Conservation (phyloP, 306 rosid genomes). For the Cicer yamashitae region DNA sequence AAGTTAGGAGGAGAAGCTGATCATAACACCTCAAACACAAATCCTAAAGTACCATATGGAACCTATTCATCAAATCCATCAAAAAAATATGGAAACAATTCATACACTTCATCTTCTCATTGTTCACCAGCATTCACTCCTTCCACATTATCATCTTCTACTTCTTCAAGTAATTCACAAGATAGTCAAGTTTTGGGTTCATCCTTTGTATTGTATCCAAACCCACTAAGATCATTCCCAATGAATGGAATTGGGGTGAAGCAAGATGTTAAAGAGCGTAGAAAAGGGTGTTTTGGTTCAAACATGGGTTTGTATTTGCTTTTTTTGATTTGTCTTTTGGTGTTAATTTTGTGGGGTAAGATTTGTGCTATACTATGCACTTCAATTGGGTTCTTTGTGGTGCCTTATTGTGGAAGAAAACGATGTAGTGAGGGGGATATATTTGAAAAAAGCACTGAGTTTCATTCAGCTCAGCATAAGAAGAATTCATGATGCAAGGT, state of each 20-base stretch:
- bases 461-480: constrained; percentile 17
- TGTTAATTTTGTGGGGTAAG: constrained; percentile 47
- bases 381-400: constrained; percentile 40
- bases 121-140: constrained; percentile 17
- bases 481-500: constrained; percentile 37
- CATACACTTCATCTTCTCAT: constrained; percentile 16
- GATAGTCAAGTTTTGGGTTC: neutral
- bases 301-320: neutral
- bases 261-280: constrained; percentile 3
- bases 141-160: constrained; percentile 30
- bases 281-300: constrained; percentile 2
- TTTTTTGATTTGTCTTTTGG: constrained; percentile 30
- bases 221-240: neutral
- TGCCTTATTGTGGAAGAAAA: constrained; percentile 28
- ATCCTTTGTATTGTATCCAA: constrained; percentile 1
- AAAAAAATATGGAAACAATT: neutral
- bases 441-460: neutral
- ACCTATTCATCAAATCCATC: neutral
- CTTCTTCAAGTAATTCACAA: neutral
- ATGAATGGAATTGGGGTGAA: neutral
- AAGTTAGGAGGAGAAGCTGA: neutral
- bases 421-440: neutral
- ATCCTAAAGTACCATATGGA: neutral
- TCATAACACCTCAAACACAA: neutral
- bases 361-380: constrained; percentile 41